A percentile compares a stretch with the other conserved stretches of the same genome.
Evolutionary conservation across 2,329 filamentous ascomycete species (phyloP).

Genomic region (Clarireedia sp.): DNA sequence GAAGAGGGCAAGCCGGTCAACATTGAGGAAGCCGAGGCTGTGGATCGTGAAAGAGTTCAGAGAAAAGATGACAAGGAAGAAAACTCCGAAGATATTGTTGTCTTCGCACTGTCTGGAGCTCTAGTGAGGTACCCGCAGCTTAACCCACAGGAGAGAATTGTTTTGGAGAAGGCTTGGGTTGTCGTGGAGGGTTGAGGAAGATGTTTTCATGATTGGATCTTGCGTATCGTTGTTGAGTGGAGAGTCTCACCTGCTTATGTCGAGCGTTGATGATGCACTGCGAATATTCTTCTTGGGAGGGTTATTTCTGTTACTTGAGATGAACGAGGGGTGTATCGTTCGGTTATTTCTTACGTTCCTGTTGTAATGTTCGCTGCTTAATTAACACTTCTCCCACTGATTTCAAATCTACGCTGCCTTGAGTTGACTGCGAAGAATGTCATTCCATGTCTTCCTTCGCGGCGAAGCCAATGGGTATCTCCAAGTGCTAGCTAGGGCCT

Average conservation of each 20-base stretch:
- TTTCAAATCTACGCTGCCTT: too few relatives aligned
- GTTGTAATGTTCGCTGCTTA: too few relatives aligned
- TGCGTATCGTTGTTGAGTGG: neutral
- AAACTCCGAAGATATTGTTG: neutral
- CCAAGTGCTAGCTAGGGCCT: too few relatives aligned
- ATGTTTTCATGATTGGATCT: neutral
- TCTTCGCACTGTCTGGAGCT: neutral
- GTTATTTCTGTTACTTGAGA: too few relatives aligned
- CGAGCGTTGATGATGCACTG: too few relatives aligned
- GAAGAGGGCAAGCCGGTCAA: neutral
- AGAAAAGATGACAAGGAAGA: neutral
- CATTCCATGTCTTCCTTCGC: too few relatives aligned
- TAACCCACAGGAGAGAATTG: neutral
- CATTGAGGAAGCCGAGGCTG: neutral
- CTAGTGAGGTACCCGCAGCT: neutral
- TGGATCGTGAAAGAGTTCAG: neutral
- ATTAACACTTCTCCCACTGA: too few relatives aligned
- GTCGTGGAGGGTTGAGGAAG: neutral
- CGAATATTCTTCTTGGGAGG: too few relatives aligned
- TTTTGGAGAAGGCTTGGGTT: neutral
- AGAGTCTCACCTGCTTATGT: neutral
- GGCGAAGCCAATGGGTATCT: too few relatives aligned
- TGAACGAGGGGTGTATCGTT: too few relatives aligned
- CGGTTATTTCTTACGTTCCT: too few relatives aligned
- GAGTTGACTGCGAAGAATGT: too few relatives aligned